Base-by-base conservation (phyloP, 805 yeast genomes). In the Barnettozyma salicaria region DNA sequence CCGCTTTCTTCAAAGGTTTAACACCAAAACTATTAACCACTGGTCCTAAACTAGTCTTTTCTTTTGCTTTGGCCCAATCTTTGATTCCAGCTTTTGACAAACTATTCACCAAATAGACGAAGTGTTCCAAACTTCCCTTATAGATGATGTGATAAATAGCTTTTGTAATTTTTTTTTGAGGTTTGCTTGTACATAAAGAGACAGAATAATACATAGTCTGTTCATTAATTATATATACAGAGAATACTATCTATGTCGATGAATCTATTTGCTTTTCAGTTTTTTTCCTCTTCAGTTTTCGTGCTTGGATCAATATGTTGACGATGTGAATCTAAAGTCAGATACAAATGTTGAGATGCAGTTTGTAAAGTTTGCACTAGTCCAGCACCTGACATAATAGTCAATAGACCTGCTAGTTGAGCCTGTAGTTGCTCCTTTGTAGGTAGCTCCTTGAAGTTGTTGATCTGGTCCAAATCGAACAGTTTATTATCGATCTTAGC, bases 21-120 rank as follows among this genome's bases (percentile, higher is more conserved):
- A 85, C 95, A 42, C 98, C 98, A 44, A 92, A 92, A 66, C 74
- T 92, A 57, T 74, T 92, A 62, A 92, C 98, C 33, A 89, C 98
- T 24, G 98, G 98, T 50, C 98, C 98, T 39, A 92, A 92, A 69
- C 76, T 92, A 55, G 98, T 92, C 37, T 92, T 92, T 63, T 86
- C 96, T n/a, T 90, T 90, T 59, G 98, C 98, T 8, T 68, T 90
- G 61, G 98, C 98, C 30, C 98, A 90, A 69, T 74, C 96, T 27
- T 76, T 92, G 68, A 92, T 92, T 51, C 98, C 98, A 43, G 95
- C 95, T 43, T 88, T 89, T 54, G 98, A 92, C 63, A 77, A 77
- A 50, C 49, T 81, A 40, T 61, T 86, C 47, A 65, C 37, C 11
- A 47, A 49, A 34, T 41, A 20, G 24, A 21, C 12, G 22, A 22